Base-by-base conservation (phyloP, 2,329 filamentous ascomycete genomes). In the Teratosphaeria viscida region DNA sequence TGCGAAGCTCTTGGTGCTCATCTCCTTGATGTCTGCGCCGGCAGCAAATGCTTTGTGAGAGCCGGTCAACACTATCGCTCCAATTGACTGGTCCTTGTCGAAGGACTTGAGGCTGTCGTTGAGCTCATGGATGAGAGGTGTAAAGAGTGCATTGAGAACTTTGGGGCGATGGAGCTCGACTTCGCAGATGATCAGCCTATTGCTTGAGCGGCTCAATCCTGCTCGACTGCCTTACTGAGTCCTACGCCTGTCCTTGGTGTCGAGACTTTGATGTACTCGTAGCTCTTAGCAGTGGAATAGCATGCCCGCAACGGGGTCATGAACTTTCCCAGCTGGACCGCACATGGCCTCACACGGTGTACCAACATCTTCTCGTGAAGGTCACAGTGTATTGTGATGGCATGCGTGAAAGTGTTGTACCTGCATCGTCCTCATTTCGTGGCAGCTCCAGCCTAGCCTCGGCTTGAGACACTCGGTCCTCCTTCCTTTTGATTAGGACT, bases 11-110 rank as follows among this genome's bases (percentile, higher is more conserved):
- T 96, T 84, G 62, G 90, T 86, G 34, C 90, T 89, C 94, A 99
- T 99, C 77, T 99, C 94, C 77, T 97, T 97, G 79, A 99, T 99
- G 76, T 99, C 94, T 62, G 94, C 94, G 57, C 94, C 94, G 53
- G 94, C 92, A 73, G 92, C 92, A 72, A 96, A 99, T 52, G 92
- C 92, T 75, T 87, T 90, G 65, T 90, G 81, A 54, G 88, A 95
- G 59, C 94, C 94, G 0, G 94, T 96, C 60, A 99, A 80, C 61
- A 99, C 76, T 67, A 95, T 90, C 67, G 87, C 87, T 10, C 84
- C 83, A 64, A 91, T 87, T 35, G 82, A 79, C 59, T 86, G 81
- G 63, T 88, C 85, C 55, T 80, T 74, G 70, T 92, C 88, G 76
- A 92, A 85, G 60, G 83, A 80, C 63, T 76, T 77, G 58, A 96